Evolutionary conservation across 139 green algal genomes (phyloP).

Genomic region (Tetradesmus lagerheimii): DNA sequence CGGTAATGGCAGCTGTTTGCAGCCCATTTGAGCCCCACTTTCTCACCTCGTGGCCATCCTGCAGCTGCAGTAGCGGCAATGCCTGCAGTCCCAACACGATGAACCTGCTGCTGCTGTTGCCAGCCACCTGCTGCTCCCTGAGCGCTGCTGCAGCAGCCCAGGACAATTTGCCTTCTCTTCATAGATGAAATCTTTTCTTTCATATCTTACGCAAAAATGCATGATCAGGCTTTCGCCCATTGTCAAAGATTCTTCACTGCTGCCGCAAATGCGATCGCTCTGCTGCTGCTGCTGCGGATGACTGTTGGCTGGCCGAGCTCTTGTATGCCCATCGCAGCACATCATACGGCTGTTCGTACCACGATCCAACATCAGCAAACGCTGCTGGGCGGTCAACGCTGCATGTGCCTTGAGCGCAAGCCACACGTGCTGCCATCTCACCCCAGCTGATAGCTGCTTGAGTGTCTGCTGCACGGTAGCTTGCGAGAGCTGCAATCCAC

Average conservation of each 20-base stretch:
- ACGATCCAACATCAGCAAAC: not conserved
- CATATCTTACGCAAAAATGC: conserved; percentile 30
- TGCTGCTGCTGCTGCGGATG: not conserved
- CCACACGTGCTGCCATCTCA: not conserved
- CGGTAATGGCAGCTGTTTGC: too few relatives aligned
- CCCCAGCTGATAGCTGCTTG: not conserved
- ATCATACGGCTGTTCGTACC: not conserved
- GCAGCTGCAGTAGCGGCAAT: not conserved
- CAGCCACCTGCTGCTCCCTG: not conserved
- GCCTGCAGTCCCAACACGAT: not conserved
- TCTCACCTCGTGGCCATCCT: not conserved
- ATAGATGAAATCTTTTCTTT: not conserved
- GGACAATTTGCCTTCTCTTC: conserved; percentile 20
- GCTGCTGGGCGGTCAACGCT: not conserved
- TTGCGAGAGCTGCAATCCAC: not conserved
- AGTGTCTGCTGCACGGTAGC: not conserved
- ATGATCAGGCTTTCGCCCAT: too few relatives aligned
- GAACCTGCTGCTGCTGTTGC: not conserved
- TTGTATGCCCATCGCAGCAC: not conserved
- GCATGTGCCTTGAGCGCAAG: not conserved
- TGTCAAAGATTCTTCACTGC: too few relatives aligned
- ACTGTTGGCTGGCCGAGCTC: not conserved
- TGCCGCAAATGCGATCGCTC: too few relatives aligned
- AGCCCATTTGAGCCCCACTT: not conserved
- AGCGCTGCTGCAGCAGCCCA: not conserved